Evolutionary conservation across 768 basidiomycete genomes (phyloP).

Genomic region (Hygrocybe punicea): DNA sequence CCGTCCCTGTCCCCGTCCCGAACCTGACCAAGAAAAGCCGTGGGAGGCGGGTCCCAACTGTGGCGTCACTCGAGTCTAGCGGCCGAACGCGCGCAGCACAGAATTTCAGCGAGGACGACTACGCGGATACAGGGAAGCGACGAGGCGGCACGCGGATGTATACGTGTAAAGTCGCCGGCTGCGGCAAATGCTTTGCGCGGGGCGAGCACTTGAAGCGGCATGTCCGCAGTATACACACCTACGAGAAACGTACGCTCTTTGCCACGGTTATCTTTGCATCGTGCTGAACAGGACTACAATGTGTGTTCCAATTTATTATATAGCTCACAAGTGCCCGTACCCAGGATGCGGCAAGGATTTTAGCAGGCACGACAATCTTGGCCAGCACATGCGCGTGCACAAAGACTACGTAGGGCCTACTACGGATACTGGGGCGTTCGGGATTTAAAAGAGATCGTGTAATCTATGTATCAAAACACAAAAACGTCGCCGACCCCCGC

Average conservation of each 20-base stretch:
- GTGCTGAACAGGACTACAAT: constrained; percentile 2
- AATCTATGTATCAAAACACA: neutral
- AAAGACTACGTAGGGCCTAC: constrained; percentile 41
- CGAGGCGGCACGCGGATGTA: constrained; percentile 52
- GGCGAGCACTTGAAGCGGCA: constrained; percentile 91
- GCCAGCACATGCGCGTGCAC: constrained; percentile 86
- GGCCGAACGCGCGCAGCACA: constrained; percentile 13
- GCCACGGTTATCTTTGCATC: constrained; percentile 2
- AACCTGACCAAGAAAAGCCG: constrained; percentile 69
- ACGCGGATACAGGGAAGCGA: constrained; percentile 33
- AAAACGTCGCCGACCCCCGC: too few species aligned
- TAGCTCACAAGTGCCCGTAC: constrained; percentile 79
- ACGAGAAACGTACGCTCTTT: constrained; percentile 78
- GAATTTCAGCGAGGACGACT: constrained; percentile 11
- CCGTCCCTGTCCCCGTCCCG: constrained; percentile 60
- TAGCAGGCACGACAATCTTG: constrained; percentile 82
- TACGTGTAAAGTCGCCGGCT: constrained; percentile 74
- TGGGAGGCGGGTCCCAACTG: constrained; percentile 62
- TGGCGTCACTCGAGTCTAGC: constrained; percentile 29
- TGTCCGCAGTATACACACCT: constrained; percentile 82
- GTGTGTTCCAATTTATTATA: constrained; percentile 15
- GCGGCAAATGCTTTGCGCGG: constrained; percentile 84
- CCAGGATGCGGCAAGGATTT: constrained; percentile 82
- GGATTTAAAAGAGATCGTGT: neutral
- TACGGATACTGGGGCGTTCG: neutral